Evolutionary conservation across 1,139 yeast species (phyloP), one percentile per base, ranked within the genome.

Genomic region (Scheffersomyces cryptocercus): DNA sequence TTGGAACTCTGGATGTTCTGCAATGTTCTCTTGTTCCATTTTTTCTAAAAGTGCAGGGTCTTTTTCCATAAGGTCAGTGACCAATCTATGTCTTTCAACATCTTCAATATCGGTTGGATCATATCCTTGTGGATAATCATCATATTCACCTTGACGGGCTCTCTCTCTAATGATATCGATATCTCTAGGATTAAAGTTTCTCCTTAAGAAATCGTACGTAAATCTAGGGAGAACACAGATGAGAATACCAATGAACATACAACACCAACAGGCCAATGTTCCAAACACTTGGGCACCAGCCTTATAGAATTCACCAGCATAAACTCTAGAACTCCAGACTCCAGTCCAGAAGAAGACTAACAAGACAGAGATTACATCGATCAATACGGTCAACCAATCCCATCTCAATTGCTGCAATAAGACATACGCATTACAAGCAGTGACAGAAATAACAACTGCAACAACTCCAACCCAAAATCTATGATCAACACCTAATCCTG

Each of bases 291-390:
- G 79, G 1, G 82, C 60, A 20, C 82, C 85, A n/a, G 82, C 79
- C 42, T 70, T 70, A 58, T 74, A 81, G 55, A 76, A 81, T 50
- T 79, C 82, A 12, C 69, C 71, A 4, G 70, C 64, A 38, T 56
- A 54, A 3, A 61, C 52, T 37, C 73, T 62, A 0, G 79, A 67
- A 54, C 82, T 73, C 85, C 85, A 81, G 8, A 74, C 79, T 37
- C 84, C 84, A 8, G 82, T 69, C 86, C 86, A 81, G 64, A 79
- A 79, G 53, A 68, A 79, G n/a, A 81, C 75, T 42, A 81, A 54
- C 44, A 80, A 62, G 36, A 76, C 68, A 3, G 85, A 80, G 37
- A 81, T 59, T 3, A 74, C 67, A 51, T 73, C 67, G 45, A 80
- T 74, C 43, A 78, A 59, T 38, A 73, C 53, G 31, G 83, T 66